Percentiles rank a stretch among this genome's conserved stretches.
Evolutionary conservation across 73 alveolate species (phyloP).

Genomic region (Tetrahymena borealis): DNA sequence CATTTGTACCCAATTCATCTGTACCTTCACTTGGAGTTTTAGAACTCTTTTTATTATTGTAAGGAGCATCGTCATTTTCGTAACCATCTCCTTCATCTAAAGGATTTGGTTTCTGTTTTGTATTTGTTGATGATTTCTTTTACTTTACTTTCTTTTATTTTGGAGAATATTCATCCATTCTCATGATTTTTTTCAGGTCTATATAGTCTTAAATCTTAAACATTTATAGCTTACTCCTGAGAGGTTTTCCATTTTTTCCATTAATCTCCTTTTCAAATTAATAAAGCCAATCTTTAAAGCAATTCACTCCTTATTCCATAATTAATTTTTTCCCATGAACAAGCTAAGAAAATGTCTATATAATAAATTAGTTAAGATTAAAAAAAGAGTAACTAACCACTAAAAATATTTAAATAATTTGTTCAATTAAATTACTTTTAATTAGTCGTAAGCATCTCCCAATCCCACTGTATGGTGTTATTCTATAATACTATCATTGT

Average conservation of each 20-base stretch:
- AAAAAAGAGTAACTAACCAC: background rate
- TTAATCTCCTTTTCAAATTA: background rate
- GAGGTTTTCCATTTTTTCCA: background rate
- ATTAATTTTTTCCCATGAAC: conserved; percentile 15
- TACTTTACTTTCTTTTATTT: background rate
- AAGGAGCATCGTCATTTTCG: background rate
- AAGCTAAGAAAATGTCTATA: background rate
- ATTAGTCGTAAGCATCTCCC: background rate
- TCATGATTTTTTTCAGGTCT: background rate
- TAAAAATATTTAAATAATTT: background rate
- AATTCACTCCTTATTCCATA: conserved; percentile 19
- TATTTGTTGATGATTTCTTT: background rate
- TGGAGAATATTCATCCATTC: background rate
- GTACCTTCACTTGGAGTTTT: background rate
- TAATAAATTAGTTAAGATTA: background rate
- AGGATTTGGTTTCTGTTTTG: background rate
- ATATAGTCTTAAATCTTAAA: background rate
- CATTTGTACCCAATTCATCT: conserved; percentile 8
- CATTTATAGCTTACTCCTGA: background rate
- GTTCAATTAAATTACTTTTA: background rate
- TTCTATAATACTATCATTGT: background rate
- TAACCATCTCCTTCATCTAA: background rate
- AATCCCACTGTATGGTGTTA: background rate
- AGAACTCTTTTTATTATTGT: background rate
- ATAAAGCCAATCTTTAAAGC: background rate